Evolutionary conservation across 179 eudicot genomes (phyloP).

Genomic region (Silene noctiflora): DNA sequence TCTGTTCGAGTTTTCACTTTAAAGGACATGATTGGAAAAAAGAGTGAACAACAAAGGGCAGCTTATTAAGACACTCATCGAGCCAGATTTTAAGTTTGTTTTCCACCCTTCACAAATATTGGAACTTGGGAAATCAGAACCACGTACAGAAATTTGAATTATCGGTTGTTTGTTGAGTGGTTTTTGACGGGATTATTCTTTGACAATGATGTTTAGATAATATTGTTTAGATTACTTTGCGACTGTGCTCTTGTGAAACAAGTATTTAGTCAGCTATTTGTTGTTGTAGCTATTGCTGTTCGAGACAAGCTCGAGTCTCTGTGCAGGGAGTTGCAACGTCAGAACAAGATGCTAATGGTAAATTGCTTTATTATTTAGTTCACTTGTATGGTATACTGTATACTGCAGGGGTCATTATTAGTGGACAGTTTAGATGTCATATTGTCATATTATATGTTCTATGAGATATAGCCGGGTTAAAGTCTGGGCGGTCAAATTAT

Average conservation of each 20-base stretch:
- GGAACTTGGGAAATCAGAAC: not conserved
- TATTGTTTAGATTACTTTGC: not conserved
- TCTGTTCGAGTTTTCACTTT: not conserved
- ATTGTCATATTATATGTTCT: not conserved
- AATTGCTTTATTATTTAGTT: slow-evolving; percentile 13
- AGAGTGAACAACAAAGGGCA: not conserved
- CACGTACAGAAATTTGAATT: not conserved
- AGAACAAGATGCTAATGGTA: slow-evolving; percentile 91
- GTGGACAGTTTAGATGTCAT: not conserved
- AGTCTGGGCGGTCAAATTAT: not conserved
- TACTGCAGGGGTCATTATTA: not conserved
- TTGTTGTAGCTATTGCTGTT: slow-evolving; percentile 66
- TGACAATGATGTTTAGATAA: not conserved
- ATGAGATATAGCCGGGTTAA: not conserved
- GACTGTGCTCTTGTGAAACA: not conserved
- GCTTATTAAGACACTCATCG: not conserved
- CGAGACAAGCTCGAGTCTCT: slow-evolving; percentile 91
- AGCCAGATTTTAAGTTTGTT: not conserved
- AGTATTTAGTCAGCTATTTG: slow-evolving; percentile 20
- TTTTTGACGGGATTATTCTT: not conserved
- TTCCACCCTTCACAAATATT: not conserved
- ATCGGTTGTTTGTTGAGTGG: not conserved
- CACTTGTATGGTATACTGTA: slow-evolving; percentile 8
- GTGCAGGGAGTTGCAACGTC: slow-evolving; percentile 90
- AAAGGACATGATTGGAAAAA: not conserved